These are phyloP conservation scores for Pouteria campechiana DNA, from an alignment of 179 eudicot species.

Conservation along the genomic window DNA sequence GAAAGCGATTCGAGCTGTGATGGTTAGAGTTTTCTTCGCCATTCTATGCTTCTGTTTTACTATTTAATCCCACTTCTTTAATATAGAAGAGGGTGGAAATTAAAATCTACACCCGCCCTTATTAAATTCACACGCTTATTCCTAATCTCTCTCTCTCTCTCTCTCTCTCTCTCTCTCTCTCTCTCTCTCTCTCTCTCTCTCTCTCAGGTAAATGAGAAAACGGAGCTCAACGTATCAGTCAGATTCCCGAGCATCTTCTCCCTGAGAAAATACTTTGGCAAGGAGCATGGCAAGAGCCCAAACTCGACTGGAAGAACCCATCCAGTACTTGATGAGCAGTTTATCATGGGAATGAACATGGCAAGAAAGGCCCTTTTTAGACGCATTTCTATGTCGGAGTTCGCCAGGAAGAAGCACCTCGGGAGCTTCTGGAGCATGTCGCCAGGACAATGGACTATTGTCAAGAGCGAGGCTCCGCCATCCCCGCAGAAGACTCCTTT, in stretches of 20 bases:
- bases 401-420: conserved; percentile 29
- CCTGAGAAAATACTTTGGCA: conserved; percentile 27
- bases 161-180: not conserved
- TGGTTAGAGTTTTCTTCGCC: conserved; percentile 10
- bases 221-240: conserved; percentile 37
- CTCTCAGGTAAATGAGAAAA: conserved; percentile 56
- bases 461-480: no score
- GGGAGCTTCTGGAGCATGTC: conserved; percentile 51
- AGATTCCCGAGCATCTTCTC: conserved; percentile 58
- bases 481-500: no score
- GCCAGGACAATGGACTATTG: no score
- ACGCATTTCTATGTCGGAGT: conserved; percentile 39
- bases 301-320: conserved; percentile 24
- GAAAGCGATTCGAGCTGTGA: conserved; percentile 22
- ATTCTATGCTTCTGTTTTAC: conserved; percentile 6
- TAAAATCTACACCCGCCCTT: no score
- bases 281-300: conserved; percentile 2
- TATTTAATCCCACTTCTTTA: conserved; percentile 16
- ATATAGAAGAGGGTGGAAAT: no score
- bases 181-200: not conserved
- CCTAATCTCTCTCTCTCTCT: not conserved
- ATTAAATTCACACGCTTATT: conserved; percentile 6
- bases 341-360: conserved; percentile 34
- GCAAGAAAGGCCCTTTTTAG: conserved; percentile 39
- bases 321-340: conserved; percentile 56